phyloP scores from a whole-genome alignment of 2,329 filamentous ascomycete genomes.

The Diplodia seriata region DNA sequence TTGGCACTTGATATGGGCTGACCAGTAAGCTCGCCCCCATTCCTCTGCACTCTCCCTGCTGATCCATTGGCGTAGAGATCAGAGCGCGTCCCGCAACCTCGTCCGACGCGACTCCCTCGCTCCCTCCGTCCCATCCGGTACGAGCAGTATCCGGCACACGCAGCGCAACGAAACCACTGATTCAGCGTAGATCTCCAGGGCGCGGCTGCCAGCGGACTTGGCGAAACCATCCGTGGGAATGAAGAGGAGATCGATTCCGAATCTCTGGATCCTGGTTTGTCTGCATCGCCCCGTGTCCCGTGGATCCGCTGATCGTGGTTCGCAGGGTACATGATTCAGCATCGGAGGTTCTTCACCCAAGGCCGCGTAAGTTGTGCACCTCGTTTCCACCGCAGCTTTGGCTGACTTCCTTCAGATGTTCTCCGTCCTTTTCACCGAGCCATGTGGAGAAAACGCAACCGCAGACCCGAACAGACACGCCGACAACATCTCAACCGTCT shows the following conservation, averaged over 20 bases:
- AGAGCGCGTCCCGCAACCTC: neutral
- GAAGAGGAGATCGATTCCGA: neutral
- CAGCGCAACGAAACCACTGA: neutral
- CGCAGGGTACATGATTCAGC: conserved; percentile 16
- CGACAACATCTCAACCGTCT: conserved; percentile 29
- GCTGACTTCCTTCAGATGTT: conserved; percentile 18
- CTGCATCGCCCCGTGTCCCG: no score
- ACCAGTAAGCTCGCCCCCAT: neutral
- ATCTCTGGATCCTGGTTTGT: conserved; percentile 8
- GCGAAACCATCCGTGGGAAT: neutral
- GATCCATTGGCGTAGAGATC: neutral
- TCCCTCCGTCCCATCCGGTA: neutral
- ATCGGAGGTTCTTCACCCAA: conserved; percentile 11
- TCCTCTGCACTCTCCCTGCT: neutral
- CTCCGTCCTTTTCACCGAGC: conserved; percentile 21
- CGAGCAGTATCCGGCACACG: neutral
- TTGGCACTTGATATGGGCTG: neutral
- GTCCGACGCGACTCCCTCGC: neutral
- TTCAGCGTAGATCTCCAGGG: neutral
- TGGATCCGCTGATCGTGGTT: neutral
- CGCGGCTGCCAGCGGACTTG: neutral
- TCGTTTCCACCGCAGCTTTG: neutral
- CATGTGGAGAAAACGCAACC: conserved; percentile 9
- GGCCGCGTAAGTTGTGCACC: conserved; percentile 1
- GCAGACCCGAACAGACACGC: neutral